Conservation (phyloP, 805 yeast species). For the Candida sithepensis region DNA sequence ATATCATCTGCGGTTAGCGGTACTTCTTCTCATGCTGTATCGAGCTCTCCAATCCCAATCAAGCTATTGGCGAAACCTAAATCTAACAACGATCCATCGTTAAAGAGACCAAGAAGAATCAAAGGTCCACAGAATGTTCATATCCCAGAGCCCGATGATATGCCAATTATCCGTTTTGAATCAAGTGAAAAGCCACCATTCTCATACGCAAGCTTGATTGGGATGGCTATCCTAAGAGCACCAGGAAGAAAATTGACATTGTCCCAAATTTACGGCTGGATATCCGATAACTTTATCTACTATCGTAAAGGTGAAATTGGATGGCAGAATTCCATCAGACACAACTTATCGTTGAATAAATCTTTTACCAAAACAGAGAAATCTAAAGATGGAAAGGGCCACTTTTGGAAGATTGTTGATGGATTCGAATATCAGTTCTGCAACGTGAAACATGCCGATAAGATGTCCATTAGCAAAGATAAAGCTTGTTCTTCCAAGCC, state of each 20-base stretch:
- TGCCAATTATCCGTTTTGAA: conserved; percentile 46
- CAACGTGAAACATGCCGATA: conserved; percentile 52
- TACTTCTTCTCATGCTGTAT: neutral
- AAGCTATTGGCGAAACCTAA: conserved; percentile 1
- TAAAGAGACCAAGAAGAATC: conserved; percentile 14
- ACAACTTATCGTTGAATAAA: conserved; percentile 86
- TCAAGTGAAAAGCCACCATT: conserved; percentile 76
- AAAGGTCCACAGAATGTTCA: conserved; percentile 29
- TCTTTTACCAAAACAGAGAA: conserved; percentile 89
- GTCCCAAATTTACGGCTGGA: conserved; percentile 90
- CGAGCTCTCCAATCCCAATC: neutral
- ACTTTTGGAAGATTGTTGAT: conserved; percentile 87
- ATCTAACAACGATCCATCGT: conserved; percentile 3
- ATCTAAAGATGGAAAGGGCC: conserved; percentile 87
- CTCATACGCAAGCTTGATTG: conserved; percentile 90
- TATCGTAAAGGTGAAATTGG: conserved; percentile 85
- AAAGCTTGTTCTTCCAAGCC: neutral
- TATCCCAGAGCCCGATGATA: conserved; percentile 35
- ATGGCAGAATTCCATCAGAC: conserved; percentile 97
- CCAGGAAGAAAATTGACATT: conserved; percentile 66
- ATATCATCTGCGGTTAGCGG: too few species aligned
- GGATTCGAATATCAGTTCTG: conserved; percentile 81
- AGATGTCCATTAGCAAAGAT: conserved; percentile 11
- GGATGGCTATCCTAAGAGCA: conserved; percentile 87
- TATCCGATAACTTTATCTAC: conserved; percentile 76